A percentile compares a stretch with the other conserved stretches of the same genome.
These are phyloP conservation scores for Xylariaceae sp. DNA, from an alignment of 2,329 filamentous ascomycete species.

Conservation along the genomic window DNA sequence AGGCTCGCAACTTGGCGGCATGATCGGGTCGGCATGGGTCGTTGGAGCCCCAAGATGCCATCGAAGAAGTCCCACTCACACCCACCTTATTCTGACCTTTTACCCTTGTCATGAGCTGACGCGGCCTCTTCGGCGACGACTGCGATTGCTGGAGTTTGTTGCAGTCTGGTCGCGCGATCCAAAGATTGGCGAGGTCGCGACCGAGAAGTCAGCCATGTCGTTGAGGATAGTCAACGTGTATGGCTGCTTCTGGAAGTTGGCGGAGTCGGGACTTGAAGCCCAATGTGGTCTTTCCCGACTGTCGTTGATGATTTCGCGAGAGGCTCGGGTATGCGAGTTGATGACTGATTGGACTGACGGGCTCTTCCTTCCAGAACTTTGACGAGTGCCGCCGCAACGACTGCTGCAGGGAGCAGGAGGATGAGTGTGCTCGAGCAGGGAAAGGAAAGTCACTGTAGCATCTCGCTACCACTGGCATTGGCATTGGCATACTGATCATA, in stretches of 20 bases:
- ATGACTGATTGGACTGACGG: no score
- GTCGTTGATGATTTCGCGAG: no score
- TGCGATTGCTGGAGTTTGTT: slow-evolving; percentile 2
- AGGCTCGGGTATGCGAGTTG: no score
- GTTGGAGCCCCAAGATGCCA: slow-evolving; percentile 1
- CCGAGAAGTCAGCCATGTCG: no score
- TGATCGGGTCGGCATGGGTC: neutral
- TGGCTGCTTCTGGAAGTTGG: neutral
- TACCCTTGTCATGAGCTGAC: slow-evolving; percentile 15
- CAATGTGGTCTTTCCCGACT: neutral
- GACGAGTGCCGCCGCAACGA: no score
- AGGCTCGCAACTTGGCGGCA: neutral
- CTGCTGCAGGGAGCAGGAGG: no score
- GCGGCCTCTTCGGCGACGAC: slow-evolving; percentile 19
- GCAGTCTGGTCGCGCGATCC: no score
- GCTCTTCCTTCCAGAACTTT: no score
- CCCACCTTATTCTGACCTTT: slow-evolving; percentile 17
- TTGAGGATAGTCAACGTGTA: slow-evolving; percentile 8
- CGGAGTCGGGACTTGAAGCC: slow-evolving; percentile 1
- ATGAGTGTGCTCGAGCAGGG: no score
- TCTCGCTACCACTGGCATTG: no score
- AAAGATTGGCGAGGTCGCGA: slow-evolving; percentile 12
- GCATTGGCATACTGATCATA: no score
- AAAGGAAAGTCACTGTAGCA: no score
- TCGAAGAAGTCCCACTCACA: slow-evolving; percentile 10